Percentiles rank a stretch among this genome's conserved stretches.
Conservation (phyloP, 129 eudicot genomes). For the Dittrichia graveolens region DNA sequence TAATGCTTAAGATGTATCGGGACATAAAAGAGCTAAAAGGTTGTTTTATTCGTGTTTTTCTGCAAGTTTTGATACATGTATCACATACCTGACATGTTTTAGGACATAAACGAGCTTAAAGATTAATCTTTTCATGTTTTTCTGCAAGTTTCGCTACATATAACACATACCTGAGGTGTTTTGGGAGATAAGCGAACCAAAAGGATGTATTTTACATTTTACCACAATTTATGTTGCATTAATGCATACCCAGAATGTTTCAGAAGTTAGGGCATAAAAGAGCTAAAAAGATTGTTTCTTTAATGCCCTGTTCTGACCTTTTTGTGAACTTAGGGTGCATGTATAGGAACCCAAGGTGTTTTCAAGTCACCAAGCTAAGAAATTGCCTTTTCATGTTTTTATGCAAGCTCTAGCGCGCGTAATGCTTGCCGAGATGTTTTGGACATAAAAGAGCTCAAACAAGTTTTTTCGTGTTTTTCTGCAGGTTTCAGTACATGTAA, state of each 20-base stretch:
- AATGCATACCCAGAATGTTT: not conserved
- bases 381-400: too few species aligned
- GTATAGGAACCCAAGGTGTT: too few species aligned
- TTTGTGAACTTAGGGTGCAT: too few species aligned
- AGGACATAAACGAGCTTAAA: not conserved
- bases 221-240: not conserved
- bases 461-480: too few species aligned
- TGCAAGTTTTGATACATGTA: not conserved
- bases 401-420: too few species aligned
- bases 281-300: too few species aligned
- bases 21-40: not conserved
- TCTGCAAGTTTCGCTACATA: not conserved
- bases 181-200: not conserved
- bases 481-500: not conserved
- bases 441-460: too few species aligned
- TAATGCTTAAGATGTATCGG: not conserved
- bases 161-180: not conserved
- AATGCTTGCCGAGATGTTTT: too few species aligned
- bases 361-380: too few species aligned
- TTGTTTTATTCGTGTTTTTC: not conserved
- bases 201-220: not conserved
- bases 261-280: not conserved
- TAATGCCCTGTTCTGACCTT: too few species aligned
- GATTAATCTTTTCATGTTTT: not conserved
- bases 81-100: not conserved